These are phyloP conservation scores for Ceratorhiza oryzae-sativae DNA, from an alignment of 1,284 basidiomycete species.

Conservation along the genomic window DNA sequence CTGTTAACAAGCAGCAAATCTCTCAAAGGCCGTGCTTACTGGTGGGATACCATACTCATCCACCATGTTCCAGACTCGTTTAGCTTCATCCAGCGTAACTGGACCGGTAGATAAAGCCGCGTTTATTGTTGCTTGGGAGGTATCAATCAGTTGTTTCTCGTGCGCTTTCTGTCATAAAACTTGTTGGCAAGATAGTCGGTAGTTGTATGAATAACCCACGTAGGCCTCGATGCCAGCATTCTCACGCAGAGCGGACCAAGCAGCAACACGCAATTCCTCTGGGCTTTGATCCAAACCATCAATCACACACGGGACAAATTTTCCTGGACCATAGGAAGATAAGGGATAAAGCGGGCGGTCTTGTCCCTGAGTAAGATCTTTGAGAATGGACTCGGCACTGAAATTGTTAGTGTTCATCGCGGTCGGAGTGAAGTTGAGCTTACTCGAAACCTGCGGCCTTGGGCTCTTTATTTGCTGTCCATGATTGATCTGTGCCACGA, in stretches of 20 bases:
- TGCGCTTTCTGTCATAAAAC: conserved; percentile 58
- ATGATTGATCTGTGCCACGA: conserved; percentile 54
- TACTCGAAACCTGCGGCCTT: conserved; percentile 29
- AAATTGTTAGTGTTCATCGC: conserved; percentile 32
- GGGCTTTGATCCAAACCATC: conserved; percentile 73
- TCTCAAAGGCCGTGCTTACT: not conserved
- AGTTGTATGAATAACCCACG: conserved; percentile 56
- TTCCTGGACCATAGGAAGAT: conserved; percentile 80
- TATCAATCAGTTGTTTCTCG: conserved; percentile 52
- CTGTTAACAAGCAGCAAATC: not conserved
- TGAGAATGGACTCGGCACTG: conserved; percentile 66
- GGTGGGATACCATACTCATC: conserved; percentile 27
- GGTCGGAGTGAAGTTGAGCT: not conserved
- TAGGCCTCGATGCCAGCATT: conserved; percentile 69
- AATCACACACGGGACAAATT: conserved; percentile 75
- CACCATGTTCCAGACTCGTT: conserved; percentile 21
- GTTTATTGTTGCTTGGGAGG: conserved; percentile 9
- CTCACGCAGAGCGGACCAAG: conserved; percentile 61
- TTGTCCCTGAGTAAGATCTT: conserved; percentile 63
- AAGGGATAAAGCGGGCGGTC: conserved; percentile 86
- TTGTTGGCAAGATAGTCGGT: not conserved
- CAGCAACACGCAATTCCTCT: conserved; percentile 82
- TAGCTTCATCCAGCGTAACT: conserved; percentile 29
- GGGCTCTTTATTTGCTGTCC: conserved; percentile 49
- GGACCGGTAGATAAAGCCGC: conserved; percentile 22